Evolutionary conservation across 768 basidiomycete genomes (phyloP), one percentile per base, ranked within the genome.

Genomic region (Cystofilobasidium ferigula): DNA sequence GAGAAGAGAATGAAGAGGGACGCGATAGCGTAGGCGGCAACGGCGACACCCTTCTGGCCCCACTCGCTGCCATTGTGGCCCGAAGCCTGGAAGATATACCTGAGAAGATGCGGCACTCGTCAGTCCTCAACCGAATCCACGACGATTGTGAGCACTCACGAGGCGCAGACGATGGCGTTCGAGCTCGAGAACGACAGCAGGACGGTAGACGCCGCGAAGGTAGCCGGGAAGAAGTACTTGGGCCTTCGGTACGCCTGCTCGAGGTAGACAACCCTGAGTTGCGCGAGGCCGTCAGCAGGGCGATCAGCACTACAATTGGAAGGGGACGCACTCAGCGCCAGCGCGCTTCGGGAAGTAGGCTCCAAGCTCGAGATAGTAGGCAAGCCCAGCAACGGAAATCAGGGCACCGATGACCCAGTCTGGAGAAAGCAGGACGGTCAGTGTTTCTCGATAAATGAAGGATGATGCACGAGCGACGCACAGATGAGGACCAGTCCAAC

Each of bases 161-260:
- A 71, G 0, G 74, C 73, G 64, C 60, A 48, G 7, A 5, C 62
- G 62, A 74, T 69, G 30, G 71, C 69, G 48, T 71, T 75, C 3
- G 69, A 69, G 22, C 70, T 53, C 12, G 72, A 73, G 61, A 54
- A 74, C 69, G 71, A 71, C 26, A 74, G 71, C 16, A 75, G 69
- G 2, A 73, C 71, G 14, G 69, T 65, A 22, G 63, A 72, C 20
- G 80, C 76, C 14, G 80, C 80, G 67, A 80, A 63, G 16, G 62
- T 45, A 13, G 62, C 62, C 9, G 62, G 62, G 62, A 63, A 63
- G 35, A 63, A 43, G 62, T 63, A 54, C 5, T 34, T 30, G 30
- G 62, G 62, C n/a, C 45, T 36, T n/a, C 35, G 35, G 36, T 63
- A 63, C 2, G 62, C 62, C 20, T 54, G 48, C 30, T 63, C 62